Base-by-base conservation (phyloP, 228 moss, liverwort and hornwort genomes). In the Sphagnum fallax region DNA sequence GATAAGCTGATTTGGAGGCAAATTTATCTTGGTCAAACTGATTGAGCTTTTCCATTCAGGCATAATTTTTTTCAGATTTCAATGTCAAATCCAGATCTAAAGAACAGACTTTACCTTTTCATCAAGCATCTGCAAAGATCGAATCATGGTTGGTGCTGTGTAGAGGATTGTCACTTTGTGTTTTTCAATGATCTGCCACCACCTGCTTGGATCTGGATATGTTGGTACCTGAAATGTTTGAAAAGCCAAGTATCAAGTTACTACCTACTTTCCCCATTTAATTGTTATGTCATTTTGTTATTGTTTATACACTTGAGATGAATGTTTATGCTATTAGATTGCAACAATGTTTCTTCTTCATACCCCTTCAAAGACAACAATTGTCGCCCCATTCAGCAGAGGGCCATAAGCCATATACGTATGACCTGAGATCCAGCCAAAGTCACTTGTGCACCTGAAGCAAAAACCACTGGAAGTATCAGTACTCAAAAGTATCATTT, bases 181-280 rank as follows among this genome's bases (percentile, higher is more conserved):
- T 53, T 80, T 84, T 55, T 84, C 83, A 9, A 84, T 49, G 49
- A 84, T 80, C 71, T 84, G 73, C 83, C 80, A 84, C 80, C 83
- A 84, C 55, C 83, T 75, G 57, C 83, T 80, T 55, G 77, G 60
- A 77, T 71, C 65, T 10, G 83, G 83, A 65, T 77, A 84, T 15
- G 80, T 84, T 52, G 80, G 83, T 52, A 73, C 69, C 79, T 80
- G 57, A 14, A 60, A 48, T 11, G 8, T 55, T 8, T 32, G 32
- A 32, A 32, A 32, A 32, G 32, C 32, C 32, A 32, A 32, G 32
- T 32, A 32, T 32, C 32, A 32, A 32, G 32, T 32, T 32, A 32
- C 32, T 32, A 32, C 32, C 32, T 32, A 32, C 32, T 32, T 32
- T 32, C 32, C 32, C 32, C 32, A 32, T 32, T 2, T 1, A 32